These are phyloP conservation scores for Candida glucosophila DNA, from an alignment of 1,139 yeast genomes.

Conservation along the genomic window DNA sequence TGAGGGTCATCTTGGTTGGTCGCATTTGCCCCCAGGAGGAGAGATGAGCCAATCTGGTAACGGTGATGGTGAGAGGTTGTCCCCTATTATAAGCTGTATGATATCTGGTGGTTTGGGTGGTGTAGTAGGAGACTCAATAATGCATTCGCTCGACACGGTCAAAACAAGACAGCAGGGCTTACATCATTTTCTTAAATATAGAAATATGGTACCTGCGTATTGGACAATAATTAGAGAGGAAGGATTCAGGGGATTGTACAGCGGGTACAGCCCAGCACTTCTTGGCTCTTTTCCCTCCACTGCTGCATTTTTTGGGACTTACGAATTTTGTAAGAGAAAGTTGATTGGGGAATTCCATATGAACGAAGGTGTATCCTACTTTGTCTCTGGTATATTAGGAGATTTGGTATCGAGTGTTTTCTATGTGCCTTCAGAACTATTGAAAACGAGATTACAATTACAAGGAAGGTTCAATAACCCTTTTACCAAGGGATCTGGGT, in stretches of 20 bases:
- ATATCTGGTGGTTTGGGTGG: constrained; percentile 96
- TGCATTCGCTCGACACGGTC: constrained; percentile 95
- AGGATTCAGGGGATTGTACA: constrained; percentile 81
- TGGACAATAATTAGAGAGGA: constrained; percentile 67
- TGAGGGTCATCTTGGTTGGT: constrained; percentile 7
- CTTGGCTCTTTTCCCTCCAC: constrained; percentile 91
- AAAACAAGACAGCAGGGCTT: constrained; percentile 97
- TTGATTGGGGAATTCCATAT: constrained; percentile 57
- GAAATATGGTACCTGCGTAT: constrained; percentile 61
- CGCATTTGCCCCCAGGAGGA: constrained; percentile 3
- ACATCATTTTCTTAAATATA: constrained; percentile 57
- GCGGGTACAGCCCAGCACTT: constrained; percentile 89
- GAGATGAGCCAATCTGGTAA: constrained; percentile 2
- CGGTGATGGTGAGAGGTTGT: constrained; percentile 5
- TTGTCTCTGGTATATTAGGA: constrained; percentile 83
- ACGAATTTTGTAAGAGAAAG: constrained; percentile 69
- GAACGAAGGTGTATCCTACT: constrained; percentile 73
- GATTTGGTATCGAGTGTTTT: constrained; percentile 86
- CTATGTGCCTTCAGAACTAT: constrained; percentile 96
- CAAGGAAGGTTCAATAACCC: constrained; percentile 86
- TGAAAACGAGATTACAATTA: constrained; percentile 83
- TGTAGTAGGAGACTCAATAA: constrained; percentile 79
- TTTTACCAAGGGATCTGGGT: constrained; percentile 64
- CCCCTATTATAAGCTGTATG: constrained; percentile 57
- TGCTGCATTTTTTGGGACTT: constrained; percentile 84